phyloP scores from a whole-genome alignment of 345 rosid species.

The Sisymbrium altissimum region DNA sequence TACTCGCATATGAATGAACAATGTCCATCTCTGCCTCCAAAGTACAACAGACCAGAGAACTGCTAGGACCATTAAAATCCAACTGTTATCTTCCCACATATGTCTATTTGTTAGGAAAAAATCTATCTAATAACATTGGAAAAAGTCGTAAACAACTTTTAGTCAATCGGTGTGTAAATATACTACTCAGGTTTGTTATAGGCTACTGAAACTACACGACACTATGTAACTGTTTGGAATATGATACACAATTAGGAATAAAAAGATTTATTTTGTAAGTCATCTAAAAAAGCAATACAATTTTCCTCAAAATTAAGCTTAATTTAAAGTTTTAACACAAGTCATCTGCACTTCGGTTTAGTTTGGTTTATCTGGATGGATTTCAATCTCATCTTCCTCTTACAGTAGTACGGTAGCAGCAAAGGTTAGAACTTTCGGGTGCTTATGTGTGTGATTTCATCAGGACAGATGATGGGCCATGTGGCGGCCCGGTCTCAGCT shows the following conservation, averaged over 20 bases:
- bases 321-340: background rate
- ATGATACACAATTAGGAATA: background rate
- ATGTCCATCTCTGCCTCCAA: constrained; percentile 89
- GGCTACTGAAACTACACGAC: background rate
- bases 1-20: constrained; percentile 84
- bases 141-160: background rate
- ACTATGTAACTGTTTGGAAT: background rate
- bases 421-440: constrained; percentile 10
- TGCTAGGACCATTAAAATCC: constrained; percentile 40
- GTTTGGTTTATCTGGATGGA: background rate
- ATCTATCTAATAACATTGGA: background rate
- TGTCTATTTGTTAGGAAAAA: constrained; percentile 7
- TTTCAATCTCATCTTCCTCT: background rate
- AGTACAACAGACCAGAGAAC: constrained; percentile 54
- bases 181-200: background rate
- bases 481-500: constrained; percentile 34
- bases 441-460: background rate
- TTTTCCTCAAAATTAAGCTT: background rate
- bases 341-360: background rate
- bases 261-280: too few species aligned
- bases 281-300: background rate
- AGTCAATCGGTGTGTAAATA: constrained; percentile 6
- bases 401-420: background rate
- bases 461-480: constrained; percentile 32
- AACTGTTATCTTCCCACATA: background rate